Conservation (phyloP, 768 basidiomycete species). For the Boletus reticulatus region DNA sequence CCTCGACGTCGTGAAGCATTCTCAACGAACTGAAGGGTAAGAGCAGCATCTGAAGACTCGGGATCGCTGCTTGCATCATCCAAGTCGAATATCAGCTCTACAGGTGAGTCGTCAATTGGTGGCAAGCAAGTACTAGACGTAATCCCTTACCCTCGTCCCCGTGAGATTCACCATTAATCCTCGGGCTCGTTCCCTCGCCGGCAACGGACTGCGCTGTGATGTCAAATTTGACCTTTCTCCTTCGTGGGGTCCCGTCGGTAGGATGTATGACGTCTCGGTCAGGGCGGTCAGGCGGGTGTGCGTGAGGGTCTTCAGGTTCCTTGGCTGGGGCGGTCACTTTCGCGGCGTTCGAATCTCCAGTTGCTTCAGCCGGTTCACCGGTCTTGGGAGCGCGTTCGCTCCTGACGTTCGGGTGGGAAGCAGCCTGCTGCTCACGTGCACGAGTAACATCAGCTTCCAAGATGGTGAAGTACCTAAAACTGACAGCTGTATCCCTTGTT, state of each 20-base stretch:
- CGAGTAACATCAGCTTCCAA: slow-evolving; percentile 40
- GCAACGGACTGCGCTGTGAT: slow-evolving; percentile 55
- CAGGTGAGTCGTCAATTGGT: slow-evolving; percentile 1
- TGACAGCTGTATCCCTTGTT: slow-evolving; percentile 43
- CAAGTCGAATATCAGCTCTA: slow-evolving; percentile 70
- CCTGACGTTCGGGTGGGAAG: slow-evolving; percentile 3
- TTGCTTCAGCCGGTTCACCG: slow-evolving; percentile 7
- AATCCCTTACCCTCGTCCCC: slow-evolving; percentile 46
- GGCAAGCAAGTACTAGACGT: not conserved
- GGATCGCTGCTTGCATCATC: slow-evolving; percentile 49
- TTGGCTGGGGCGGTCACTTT: slow-evolving; percentile 9
- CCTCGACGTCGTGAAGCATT: slow-evolving; percentile 23
- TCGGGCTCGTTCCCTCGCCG: slow-evolving; percentile 39
- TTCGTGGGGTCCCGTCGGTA: slow-evolving; percentile 40
- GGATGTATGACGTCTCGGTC: slow-evolving; percentile 24
- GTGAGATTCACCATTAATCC: slow-evolving; percentile 31
- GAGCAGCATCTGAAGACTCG: slow-evolving; percentile 33
- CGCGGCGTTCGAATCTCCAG: slow-evolving; percentile 9
- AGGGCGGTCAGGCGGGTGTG: slow-evolving; percentile 16
- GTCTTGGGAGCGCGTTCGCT: slow-evolving; percentile 11
- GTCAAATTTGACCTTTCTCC: slow-evolving; percentile 72
- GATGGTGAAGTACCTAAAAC: slow-evolving; percentile 47
- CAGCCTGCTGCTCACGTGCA: slow-evolving; percentile 16
- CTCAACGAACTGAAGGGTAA: slow-evolving; percentile 36
- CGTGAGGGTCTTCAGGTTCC: slow-evolving; percentile 7